These are phyloP conservation scores for Plasmodium vivax DNA, from an alignment of 169 alveolate genomes.

Conservation along the genomic window DNA sequence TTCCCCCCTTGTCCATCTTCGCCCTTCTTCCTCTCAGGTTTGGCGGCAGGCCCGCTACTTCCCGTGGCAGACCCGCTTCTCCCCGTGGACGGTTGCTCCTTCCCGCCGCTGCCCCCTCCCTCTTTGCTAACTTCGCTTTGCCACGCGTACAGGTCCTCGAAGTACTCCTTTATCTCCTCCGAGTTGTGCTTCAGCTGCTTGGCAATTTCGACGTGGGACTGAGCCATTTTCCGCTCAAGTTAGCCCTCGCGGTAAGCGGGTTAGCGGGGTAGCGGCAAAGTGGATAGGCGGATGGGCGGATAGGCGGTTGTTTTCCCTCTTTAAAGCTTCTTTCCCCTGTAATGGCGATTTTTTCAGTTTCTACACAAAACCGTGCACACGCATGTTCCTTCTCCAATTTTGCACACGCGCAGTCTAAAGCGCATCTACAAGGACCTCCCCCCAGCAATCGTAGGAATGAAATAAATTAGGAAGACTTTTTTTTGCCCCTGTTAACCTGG, in stretches of 20 bases:
- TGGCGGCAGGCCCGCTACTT: background rate
- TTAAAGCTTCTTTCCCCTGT: background rate
- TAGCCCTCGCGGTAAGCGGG: background rate
- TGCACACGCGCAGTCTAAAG: background rate
- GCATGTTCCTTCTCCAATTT: background rate
- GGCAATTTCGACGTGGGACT: slow-evolving; percentile 70
- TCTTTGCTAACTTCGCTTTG: slow-evolving; percentile 45
- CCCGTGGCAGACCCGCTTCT: background rate
- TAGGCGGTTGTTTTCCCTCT: background rate
- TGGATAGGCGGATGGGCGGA: background rate
- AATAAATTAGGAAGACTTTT: background rate
- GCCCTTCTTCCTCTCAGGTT: background rate
- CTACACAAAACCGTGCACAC: background rate
- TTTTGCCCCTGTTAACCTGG: background rate
- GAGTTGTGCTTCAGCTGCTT: slow-evolving; percentile 72
- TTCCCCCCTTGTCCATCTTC: background rate
- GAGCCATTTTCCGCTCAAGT: slow-evolving; percentile 31
- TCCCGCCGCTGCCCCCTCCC: background rate
- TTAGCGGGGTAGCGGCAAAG: background rate
- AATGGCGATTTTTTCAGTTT: background rate
- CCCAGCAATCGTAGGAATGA: background rate
- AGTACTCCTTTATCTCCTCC: slow-evolving; percentile 57
- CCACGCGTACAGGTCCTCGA: slow-evolving; percentile 72
- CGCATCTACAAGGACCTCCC: background rate
- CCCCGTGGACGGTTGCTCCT: background rate